These are phyloP conservation scores for Micromonas pusilla DNA, from an alignment of 139 green algal genomes.

Conservation along the genomic window DNA sequence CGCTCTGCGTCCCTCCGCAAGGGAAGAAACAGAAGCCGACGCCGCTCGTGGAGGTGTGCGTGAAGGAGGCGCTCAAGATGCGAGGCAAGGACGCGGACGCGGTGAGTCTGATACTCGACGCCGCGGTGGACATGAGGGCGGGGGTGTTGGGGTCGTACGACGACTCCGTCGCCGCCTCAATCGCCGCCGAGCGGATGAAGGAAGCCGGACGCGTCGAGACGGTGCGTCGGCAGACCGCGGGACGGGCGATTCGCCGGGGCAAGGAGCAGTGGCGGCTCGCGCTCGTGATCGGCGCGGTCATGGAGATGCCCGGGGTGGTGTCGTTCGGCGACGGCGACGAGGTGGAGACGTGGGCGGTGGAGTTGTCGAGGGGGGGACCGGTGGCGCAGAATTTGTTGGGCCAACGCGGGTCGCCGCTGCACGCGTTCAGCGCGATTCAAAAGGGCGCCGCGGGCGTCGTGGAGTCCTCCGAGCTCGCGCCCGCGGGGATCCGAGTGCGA, in stretches of 20 bases:
- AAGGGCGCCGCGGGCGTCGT: background rate
- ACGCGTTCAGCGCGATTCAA: slow-evolving; percentile 1
- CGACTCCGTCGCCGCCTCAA: background rate
- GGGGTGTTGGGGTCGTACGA: background rate
- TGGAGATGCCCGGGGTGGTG: background rate
- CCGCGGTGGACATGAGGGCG: background rate
- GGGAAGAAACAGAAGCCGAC: slow-evolving; percentile 24
- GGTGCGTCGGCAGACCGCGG: background rate
- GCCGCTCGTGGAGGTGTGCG: background rate
- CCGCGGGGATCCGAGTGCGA: background rate
- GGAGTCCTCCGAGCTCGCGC: background rate
- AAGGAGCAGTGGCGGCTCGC: background rate
- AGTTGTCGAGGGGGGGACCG: background rate
- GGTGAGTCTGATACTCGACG: slow-evolving; percentile 16
- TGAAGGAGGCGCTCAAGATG: slow-evolving; percentile 29
- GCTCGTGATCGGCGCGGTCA: background rate
- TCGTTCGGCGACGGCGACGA: background rate
- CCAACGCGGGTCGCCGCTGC: background rate
- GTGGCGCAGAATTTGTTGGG: background rate
- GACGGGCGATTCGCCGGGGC: background rate
- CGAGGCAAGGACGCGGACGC: slow-evolving; percentile 32
- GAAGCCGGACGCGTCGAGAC: background rate
- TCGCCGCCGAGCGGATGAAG: background rate
- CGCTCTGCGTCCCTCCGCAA: background rate
- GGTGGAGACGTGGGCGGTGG: background rate